Evolutionary conservation across 2,329 filamentous ascomycete species (phyloP).

Genomic region (Neonectria hederae): DNA sequence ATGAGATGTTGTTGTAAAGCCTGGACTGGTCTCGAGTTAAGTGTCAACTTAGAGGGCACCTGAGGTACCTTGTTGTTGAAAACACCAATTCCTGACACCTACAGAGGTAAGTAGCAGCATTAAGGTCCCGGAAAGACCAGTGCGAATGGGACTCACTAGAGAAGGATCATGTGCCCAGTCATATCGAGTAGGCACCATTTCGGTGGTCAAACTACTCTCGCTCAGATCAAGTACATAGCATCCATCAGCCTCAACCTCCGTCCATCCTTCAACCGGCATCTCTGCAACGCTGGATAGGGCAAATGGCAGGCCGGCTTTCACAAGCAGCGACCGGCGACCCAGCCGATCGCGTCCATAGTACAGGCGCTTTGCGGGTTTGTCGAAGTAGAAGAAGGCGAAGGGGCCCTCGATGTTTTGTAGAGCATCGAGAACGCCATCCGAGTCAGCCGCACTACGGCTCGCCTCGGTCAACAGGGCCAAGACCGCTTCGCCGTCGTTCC

Average conservation of each 20-base stretch:
- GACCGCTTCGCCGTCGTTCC: slow-evolving; percentile 82
- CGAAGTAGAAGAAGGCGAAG: slow-evolving; percentile 88
- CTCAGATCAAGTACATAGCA: slow-evolving; percentile 74
- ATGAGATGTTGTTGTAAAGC: slow-evolving; percentile 64
- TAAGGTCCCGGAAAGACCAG: slow-evolving; percentile 24
- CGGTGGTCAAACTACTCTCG: slow-evolving; percentile 1
- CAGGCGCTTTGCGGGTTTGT: slow-evolving; percentile 67
- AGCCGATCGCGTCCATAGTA: slow-evolving; percentile 90
- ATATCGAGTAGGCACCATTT: slow-evolving; percentile 36
- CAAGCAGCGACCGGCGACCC: slow-evolving; percentile 83
- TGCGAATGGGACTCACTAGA: slow-evolving; percentile 54
- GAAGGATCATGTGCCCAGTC: slow-evolving; percentile 49
- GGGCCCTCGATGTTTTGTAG: slow-evolving; percentile 78
- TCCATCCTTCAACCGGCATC: slow-evolving; percentile 64
- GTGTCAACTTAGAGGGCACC: slow-evolving; percentile 35
- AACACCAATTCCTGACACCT: slow-evolving; percentile 64
- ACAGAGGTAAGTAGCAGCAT: slow-evolving; percentile 54
- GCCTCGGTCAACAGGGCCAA: slow-evolving; percentile 67
- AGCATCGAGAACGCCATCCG: slow-evolving; percentile 55
- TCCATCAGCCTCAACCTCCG: slow-evolving; percentile 86
- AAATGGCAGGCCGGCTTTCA: slow-evolving; percentile 60
- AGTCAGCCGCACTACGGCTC: slow-evolving; percentile 39
- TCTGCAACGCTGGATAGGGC: slow-evolving; percentile 78
- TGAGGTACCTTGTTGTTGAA: slow-evolving; percentile 61
- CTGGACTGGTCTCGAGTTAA: slow-evolving; percentile 59